These are phyloP conservation scores for Sesbania bispinosa DNA, from an alignment of 306 rosid genomes.

Conservation along the genomic window DNA sequence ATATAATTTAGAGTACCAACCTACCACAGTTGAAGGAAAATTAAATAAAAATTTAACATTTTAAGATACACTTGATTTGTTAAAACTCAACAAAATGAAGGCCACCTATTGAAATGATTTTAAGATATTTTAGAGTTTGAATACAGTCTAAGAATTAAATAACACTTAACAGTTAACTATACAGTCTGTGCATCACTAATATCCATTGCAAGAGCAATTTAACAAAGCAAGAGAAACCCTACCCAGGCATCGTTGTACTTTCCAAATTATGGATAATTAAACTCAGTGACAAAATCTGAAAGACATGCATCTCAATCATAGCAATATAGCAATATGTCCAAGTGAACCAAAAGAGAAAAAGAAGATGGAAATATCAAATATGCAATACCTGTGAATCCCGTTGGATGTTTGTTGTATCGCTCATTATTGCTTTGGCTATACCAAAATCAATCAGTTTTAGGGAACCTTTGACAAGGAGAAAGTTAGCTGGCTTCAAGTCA, in stretches of 20 bases:
- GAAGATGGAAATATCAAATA: neutral
- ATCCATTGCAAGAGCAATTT: neutral
- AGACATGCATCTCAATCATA: neutral
- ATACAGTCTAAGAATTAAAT: neutral
- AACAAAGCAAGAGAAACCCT: neutral
- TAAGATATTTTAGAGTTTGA: neutral
- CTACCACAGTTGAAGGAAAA: conserved; percentile 36
- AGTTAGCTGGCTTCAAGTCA: conserved; percentile 96
- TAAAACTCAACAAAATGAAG: neutral
- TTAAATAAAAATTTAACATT: neutral
- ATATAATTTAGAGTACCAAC: conserved; percentile 95
- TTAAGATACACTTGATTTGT: neutral
- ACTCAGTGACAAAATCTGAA: neutral
- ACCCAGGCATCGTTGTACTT: too few species aligned
- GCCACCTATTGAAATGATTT: neutral
- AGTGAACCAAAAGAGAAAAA: neutral
- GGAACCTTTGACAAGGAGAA: conserved; percentile 93
- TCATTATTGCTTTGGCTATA: conserved; percentile 94
- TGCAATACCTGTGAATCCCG: conserved; percentile 83
- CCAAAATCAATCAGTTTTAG: conserved; percentile 94
- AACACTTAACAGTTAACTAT: neutral
- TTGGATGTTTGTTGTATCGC: conserved; percentile 94
- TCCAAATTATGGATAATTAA: neutral
- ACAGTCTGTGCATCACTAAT: neutral
- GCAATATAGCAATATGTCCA: neutral